phyloP scores from a whole-genome alignment of 179 eudicot genomes.

The Silene coronaria region DNA sequence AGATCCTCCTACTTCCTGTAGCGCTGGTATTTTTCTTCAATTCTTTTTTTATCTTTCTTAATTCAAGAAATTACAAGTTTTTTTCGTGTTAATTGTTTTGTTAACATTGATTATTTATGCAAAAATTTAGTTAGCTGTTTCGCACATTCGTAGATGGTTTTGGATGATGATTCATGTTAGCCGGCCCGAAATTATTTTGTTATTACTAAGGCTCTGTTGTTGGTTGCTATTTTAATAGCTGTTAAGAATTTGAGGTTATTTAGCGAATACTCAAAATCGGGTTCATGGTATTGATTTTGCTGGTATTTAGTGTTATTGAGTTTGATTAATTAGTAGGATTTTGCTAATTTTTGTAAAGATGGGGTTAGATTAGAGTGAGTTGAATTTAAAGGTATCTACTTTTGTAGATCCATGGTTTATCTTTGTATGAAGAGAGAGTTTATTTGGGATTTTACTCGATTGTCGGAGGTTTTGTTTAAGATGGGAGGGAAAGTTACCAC shows the following conservation, averaged over 20 bases:
- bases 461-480: background rate
- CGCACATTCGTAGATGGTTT: no score
- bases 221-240: no score
- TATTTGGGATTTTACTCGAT: background rate
- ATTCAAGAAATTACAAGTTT: no score
- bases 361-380: background rate
- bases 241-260: background rate
- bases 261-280: background rate
- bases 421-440: background rate
- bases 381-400: background rate
- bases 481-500: background rate
- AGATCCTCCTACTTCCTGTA: conserved; percentile 43
- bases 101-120: no score
- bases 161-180: no score
- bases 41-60: background rate
- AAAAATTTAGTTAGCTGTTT: no score
- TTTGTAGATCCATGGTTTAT: background rate
- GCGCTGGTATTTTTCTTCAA: conserved; percentile 23
- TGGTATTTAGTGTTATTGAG: background rate
- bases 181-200: no score
- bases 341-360: background rate
- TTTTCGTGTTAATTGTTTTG: no score
- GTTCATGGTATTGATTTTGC: background rate
- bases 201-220: no score
- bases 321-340: background rate